phyloP scores from a whole-genome alignment of 768 basidiomycete species.

The Lactarius hatsudake region DNA sequence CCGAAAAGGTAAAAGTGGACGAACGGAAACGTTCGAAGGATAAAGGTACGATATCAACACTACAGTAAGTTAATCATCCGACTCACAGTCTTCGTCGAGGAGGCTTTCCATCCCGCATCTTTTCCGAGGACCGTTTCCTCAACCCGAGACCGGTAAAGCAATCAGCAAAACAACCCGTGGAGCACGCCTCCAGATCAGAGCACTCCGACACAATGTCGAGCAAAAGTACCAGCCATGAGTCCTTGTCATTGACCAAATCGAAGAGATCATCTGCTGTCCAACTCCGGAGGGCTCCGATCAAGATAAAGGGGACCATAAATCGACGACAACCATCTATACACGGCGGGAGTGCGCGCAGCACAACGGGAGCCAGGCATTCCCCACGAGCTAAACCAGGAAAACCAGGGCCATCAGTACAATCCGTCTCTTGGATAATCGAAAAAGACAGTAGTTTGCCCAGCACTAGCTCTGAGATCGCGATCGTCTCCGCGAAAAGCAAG shows the following conservation, averaged over 20 bases:
- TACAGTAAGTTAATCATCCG: background rate
- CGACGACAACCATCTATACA: background rate
- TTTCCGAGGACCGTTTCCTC: slow-evolving; percentile 32
- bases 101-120: slow-evolving; percentile 22
- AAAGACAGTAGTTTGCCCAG: slow-evolving; percentile 30
- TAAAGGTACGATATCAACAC: slow-evolving; percentile 27
- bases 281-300: slow-evolving; percentile 2
- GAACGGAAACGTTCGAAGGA: slow-evolving; percentile 32
- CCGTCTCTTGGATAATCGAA: slow-evolving; percentile 60
- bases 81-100: slow-evolving; percentile 6
- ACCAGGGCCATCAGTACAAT: slow-evolving; percentile 28
- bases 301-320: slow-evolving; percentile 1
- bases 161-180: background rate
- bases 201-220: background rate
- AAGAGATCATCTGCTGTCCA: background rate
- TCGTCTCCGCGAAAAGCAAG: slow-evolving; percentile 7
- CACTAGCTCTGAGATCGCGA: slow-evolving; percentile 22
- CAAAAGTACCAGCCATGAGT: background rate
- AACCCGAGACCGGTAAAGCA: slow-evolving; percentile 19
- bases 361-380: background rate
- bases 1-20: slow-evolving; percentile 38
- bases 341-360: background rate
- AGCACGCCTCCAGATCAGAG: background rate
- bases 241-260: background rate
- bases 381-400: background rate